Evolutionary conservation across 805 yeast genomes (phyloP).

Genomic region (Sugiyamaella mastotermitis): DNA sequence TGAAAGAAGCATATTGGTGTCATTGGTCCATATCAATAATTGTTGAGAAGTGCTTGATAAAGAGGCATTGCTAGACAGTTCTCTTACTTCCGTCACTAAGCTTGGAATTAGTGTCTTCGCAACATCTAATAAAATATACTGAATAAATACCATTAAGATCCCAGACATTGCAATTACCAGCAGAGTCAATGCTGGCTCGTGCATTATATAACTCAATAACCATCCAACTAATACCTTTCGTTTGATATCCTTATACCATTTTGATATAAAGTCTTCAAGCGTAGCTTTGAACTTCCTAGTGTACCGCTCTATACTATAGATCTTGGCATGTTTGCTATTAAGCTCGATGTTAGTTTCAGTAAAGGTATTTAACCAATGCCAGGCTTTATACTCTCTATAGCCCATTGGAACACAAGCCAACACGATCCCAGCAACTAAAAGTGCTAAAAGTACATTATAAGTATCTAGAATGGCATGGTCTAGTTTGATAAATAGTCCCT

Average conservation of each 20-base stretch:
- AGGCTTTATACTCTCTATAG: constrained; percentile 40
- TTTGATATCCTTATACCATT: constrained; percentile 4
- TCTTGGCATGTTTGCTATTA: constrained; percentile 7
- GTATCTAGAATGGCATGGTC: constrained; percentile 32
- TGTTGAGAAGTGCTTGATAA: too few relatives aligned
- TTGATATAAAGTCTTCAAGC: constrained; percentile 17
- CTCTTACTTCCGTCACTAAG: constrained; percentile 12
- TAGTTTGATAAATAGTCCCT: neutral
- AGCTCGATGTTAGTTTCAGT: constrained; percentile 21
- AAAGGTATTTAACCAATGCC: constrained; percentile 41
- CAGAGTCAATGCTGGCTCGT: constrained; percentile 45
- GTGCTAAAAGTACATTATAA: constrained; percentile 35
- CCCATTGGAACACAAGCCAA: constrained; percentile 38
- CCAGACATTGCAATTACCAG: constrained; percentile 56
- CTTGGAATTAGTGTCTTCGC: constrained; percentile 15
- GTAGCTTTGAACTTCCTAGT: constrained; percentile 9
- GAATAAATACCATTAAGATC: constrained; percentile 46
- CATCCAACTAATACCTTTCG: constrained; percentile 31
- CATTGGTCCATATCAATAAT: constrained; percentile 41
- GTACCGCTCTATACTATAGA: constrained; percentile 20
- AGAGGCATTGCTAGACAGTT: constrained; percentile 13
- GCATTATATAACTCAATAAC: constrained; percentile 45
- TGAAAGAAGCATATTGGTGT: constrained; percentile 50
- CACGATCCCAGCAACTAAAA: constrained; percentile 39
- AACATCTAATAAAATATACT: constrained; percentile 28